These are phyloP conservation scores for Cladophialophora bantiana DNA, from an alignment of 2,329 filamentous ascomycete genomes.

Conservation along the genomic window DNA sequence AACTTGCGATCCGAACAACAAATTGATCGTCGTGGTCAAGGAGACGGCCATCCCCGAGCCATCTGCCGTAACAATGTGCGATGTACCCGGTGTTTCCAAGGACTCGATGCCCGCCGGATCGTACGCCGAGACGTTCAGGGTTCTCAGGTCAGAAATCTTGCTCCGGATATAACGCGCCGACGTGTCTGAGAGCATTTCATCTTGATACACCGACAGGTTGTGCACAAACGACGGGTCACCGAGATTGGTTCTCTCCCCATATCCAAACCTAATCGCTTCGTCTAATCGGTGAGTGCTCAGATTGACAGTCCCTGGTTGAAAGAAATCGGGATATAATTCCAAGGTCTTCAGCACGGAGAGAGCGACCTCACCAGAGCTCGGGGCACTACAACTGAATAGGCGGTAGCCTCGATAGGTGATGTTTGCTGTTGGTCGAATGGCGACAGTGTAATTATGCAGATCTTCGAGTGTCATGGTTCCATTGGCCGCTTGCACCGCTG, in stretches of 20 bases:
- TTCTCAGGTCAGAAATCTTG: slow-evolving; percentile 74
- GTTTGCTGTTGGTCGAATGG: slow-evolving; percentile 67
- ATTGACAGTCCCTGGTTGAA: slow-evolving; percentile 62
- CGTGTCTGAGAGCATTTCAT: slow-evolving; percentile 68
- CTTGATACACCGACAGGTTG: slow-evolving; percentile 69
- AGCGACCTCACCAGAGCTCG: slow-evolving; percentile 78
- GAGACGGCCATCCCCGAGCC: slow-evolving; percentile 75
- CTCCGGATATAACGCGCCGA: slow-evolving; percentile 66
- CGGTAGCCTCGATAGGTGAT: slow-evolving; percentile 74
- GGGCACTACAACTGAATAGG: slow-evolving; percentile 73
- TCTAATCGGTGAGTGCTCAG: slow-evolving; percentile 81
- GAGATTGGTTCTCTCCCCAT: slow-evolving; percentile 77
- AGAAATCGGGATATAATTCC: slow-evolving; percentile 74
- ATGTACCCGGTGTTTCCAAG: slow-evolving; percentile 67
- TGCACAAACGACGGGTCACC: slow-evolving; percentile 81
- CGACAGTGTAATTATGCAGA: slow-evolving; percentile 74
- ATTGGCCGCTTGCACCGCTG: slow-evolving; percentile 69
- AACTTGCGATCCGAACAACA: slow-evolving; percentile 80
- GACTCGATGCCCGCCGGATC: slow-evolving; percentile 71
- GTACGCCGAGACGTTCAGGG: slow-evolving; percentile 76
- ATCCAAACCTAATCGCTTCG: slow-evolving; percentile 89
- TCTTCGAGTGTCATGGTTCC: slow-evolving; percentile 89
- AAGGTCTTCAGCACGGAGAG: slow-evolving; percentile 81
- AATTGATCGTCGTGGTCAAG: slow-evolving; percentile 85
- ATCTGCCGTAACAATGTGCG: slow-evolving; percentile 70